Conservation (phyloP, 805 yeast genomes). For the Candida odintsovae region DNA sequence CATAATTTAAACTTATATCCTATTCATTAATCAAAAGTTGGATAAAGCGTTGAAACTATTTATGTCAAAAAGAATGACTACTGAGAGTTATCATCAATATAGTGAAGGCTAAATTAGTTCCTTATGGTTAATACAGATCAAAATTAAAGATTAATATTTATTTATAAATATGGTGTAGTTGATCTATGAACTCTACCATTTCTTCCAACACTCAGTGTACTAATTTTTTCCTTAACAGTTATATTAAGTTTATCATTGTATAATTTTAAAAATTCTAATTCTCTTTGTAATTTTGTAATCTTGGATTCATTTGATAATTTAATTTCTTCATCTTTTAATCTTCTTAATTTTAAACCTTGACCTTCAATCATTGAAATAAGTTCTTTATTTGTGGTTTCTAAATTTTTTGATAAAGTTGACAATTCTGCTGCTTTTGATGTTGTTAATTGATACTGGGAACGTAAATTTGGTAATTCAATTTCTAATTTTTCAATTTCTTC, state of each 20-base stretch:
- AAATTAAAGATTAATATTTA: no score
- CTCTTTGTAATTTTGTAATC: slow-evolving; percentile 6
- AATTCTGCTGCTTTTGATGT: slow-evolving; percentile 45
- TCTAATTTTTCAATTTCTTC: slow-evolving; percentile 20
- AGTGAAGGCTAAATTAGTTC: no score
- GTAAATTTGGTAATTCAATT: slow-evolving; percentile 12
- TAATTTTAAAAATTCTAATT: slow-evolving; percentile 13
- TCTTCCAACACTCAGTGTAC: slow-evolving; percentile 19
- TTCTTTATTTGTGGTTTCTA: slow-evolving; percentile 21
- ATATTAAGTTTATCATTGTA: slow-evolving; percentile 13
- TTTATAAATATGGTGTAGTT: slow-evolving; percentile 19
- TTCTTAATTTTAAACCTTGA: slow-evolving; percentile 26
- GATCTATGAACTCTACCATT: slow-evolving; percentile 25
- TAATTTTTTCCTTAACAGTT: slow-evolving; percentile 19
- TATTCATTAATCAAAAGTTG: no score
- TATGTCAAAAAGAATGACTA: no score
- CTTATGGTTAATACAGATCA: no score
- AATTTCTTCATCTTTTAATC: slow-evolving; percentile 8
- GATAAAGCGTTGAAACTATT: no score
- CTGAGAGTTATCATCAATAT: no score
- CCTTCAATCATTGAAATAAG: slow-evolving; percentile 29
- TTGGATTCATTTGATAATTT: slow-evolving; percentile 1
- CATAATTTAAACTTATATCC: no score
- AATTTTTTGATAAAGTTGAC: slow-evolving; percentile 24
- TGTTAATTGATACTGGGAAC: slow-evolving; percentile 37